Base-by-base conservation (phyloP, 768 basidiomycete species). In the Gymnopilus dilepis region DNA sequence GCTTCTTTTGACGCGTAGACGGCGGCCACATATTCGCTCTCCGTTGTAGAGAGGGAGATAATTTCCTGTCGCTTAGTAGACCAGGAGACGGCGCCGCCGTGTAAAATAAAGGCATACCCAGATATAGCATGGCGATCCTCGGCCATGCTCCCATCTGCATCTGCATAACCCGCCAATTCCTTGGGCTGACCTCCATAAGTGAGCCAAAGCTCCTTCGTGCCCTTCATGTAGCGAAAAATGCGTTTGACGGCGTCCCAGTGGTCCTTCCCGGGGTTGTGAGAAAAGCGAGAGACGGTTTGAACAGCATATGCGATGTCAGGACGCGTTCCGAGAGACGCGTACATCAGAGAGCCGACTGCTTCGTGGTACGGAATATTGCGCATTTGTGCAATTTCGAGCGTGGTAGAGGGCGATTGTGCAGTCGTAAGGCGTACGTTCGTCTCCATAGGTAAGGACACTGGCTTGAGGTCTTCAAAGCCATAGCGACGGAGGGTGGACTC, bases 181-280 rank as follows among this genome's bases (percentile, higher is more conserved):
- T 17, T n/a, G n/a, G n/a, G n/a, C n/a, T n/a, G n/a, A n/a, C n/a
- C n/a, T n/a, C n/a, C n/a, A n/a, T n/a, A n/a, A n/a, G n/a, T n/a
- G n/a, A n/a, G n/a, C n/a, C n/a, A n/a, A n/a, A n/a, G n/a, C n/a
- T n/a, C n/a, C n/a, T 38, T 38, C 22, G 63, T 65, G 13, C 72
- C 70, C 45, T 68, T 69, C 7, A 85, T 64, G 64, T 83, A 84
- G 3, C 71, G 67, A 52, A 78, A 69, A 21, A 81, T 62, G 34
- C 72, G 71, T 53, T 76, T 76, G 3, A 76, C 74, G 4, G 77
- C 80, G 4, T 73, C 62, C 76, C 77, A 82, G 60, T 84, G 82
- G 0, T 43, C 55, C 0, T 24, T 12, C 3, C 70, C 67, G 0
- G 75, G 78, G 53, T 77, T 76, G 3, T 66, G 51, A 7, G 66